Evolutionary conservation across 495 filamentous ascomycete genomes (phyloP), one percentile per base, ranked within the genome.

Genomic region (Baudoinia panamericana): DNA sequence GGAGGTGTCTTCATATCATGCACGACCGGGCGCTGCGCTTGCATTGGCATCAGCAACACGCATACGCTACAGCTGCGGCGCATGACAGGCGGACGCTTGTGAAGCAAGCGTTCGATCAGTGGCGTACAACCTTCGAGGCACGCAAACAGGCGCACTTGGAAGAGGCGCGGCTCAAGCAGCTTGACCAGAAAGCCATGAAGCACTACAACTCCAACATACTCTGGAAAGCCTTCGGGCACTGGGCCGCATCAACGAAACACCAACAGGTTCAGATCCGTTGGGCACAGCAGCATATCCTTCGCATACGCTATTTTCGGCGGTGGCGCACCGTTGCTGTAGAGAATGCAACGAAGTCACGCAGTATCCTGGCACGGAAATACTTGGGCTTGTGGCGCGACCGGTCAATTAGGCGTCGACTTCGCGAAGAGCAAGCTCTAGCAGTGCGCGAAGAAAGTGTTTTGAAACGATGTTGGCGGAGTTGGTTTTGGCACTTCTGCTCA

Each of bases 271-370:
- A 61, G 26, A 78, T 76, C 3, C 66, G 66, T 16, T 62, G 69
- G 36, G 82, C 78, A 18, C 69, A 78, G 41, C 60, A 70, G 45
- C 80, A 82, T 56, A 70, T 87, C 18, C 60, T 87, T 10, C 63
- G 75, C 45, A 69, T 73, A 40, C 77, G 76, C 40, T 84, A 78
- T 50, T 90, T 87, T 55, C 75, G 76, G 48, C 76, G 75, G 3
- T 90, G 82, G 82, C 68, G 73, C 24, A 74, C 75, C 30, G 76
- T 84, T 32, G 85, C 82, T 9, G 68, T 66, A 5, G 73, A 80
- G 30, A 80, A 84, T 50, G 66, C 78, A 41, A 51, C 74, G 22
- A 84, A 82, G 55, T 72, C 76, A 2, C 71, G 74, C 28, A 65
- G 73, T 8, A 79, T 78, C 40, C 63, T 68, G 9, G 44, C 76